These are phyloP conservation scores for Apiospora aurea DNA, from an alignment of 2,329 filamentous ascomycete genomes.

Conservation along the genomic window DNA sequence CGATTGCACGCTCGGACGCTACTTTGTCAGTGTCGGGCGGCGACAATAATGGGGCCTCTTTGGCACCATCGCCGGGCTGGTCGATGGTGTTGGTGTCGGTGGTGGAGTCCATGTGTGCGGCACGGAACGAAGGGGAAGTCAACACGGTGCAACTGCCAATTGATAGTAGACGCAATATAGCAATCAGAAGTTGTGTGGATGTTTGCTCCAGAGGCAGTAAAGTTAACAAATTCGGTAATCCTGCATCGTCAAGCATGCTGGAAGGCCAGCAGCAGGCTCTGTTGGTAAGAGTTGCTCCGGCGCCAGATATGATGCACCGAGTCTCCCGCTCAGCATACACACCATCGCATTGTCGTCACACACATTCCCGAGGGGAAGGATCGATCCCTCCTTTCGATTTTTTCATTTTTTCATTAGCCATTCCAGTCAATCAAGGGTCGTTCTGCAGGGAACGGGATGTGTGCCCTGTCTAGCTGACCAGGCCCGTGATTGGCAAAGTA, in stretches of 20 bases:
- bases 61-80: background rate
- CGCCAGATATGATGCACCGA: background rate
- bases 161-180: background rate
- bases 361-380: background rate
- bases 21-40: background rate
- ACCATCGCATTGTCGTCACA: background rate
- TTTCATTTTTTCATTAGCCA: background rate
- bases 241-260: background rate
- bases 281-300: background rate
- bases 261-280: background rate
- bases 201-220: background rate
- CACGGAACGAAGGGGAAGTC: background rate
- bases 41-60: conserved; percentile 12
- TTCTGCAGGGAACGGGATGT: background rate
- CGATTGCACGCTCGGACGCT: background rate
- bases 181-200: background rate
- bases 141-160: background rate
- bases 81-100: background rate
- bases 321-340: background rate
- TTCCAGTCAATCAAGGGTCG: background rate
- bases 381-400: background rate
- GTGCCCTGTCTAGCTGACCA: background rate
- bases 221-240: background rate
- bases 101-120: conserved; percentile 12
- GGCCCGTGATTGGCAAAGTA: background rate